phyloP scores from a whole-genome alignment of 805 yeast species.

The Wickerhamomyces tratensis region DNA sequence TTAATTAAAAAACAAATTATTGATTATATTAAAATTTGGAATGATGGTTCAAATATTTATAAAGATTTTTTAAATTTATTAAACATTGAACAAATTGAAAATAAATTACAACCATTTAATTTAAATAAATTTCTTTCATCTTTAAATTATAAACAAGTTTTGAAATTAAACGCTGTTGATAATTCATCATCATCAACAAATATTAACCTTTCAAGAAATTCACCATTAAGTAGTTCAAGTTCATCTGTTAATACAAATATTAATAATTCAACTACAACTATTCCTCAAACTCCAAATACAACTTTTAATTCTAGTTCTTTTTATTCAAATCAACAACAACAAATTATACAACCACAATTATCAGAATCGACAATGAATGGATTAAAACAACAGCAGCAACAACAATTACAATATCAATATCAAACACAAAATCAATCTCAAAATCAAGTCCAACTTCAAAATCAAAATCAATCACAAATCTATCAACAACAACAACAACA shows the following conservation, averaged over 20 bases:
- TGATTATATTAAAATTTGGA: constrained; percentile 22
- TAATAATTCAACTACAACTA: background rate
- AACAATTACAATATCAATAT: too few relatives aligned
- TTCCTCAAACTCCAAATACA: background rate
- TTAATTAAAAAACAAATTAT: constrained; percentile 15
- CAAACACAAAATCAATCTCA: background rate
- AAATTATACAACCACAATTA: too few relatives aligned
- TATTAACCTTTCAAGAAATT: too few relatives aligned
- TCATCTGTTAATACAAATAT: background rate
- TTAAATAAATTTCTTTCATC: background rate
- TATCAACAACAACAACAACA: background rate
- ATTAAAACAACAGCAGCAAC: too few relatives aligned
- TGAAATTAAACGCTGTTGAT: background rate
- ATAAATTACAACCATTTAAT: background rate
- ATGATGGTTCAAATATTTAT: constrained; percentile 22
- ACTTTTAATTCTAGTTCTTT: background rate
- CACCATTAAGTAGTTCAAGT: background rate
- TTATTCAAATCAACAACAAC: background rate
- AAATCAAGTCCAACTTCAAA: background rate
- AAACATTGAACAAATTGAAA: background rate
- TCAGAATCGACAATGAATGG: too few relatives aligned
- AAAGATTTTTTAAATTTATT: constrained; percentile 7
- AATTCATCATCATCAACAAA: background rate
- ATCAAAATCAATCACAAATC: background rate
- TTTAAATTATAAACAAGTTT: background rate